Base-by-base conservation (phyloP, 352 stramenopile species). In the Pythium angustatum region DNA sequence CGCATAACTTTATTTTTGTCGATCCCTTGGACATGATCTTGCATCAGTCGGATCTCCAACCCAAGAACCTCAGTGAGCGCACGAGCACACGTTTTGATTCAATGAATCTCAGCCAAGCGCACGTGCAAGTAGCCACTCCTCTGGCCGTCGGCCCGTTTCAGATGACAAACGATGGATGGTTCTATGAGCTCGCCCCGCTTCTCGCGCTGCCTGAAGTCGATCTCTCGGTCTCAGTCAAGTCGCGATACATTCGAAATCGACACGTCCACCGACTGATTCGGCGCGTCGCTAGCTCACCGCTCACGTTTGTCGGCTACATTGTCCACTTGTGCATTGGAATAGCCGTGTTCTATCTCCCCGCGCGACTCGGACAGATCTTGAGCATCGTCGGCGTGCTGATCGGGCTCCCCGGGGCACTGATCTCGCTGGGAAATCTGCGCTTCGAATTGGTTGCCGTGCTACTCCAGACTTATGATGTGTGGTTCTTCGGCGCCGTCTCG, bases 161-260 rank as follows among this genome's bases (percentile, higher is more conserved):
- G n/a, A 34, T 17, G 6, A 21, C 34, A 21, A 14, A 58, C 8
- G 33, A 44, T 15, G n/a, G 27, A 28, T 70, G 10, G 38, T 31
- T 41, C 6, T 70, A 58, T 22, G 52, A 75, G 22, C 58, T 71
- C 17, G 30, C 19, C 1, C 58, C 63, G n/a, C 38, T 62, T 5
- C 22, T 53, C 6, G 24, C 26, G 24, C 58, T 75, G 1, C 62
- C 51, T 7, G 33, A 48, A 17, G 44, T 75, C 40, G 49, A 75
- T 38, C 21, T 71, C 12, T 71, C 63, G 1, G 27, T 71, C 11
- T 75, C 63, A 1, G 34, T 69, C 14, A 57, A 61, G n/a, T 63
- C 57, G 28, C 58, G 55, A 10, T 55, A 57, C 64, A 43, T 65
- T 3, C 41, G 43, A 15, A 44, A 38, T 27, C 24, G 34, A 4